Conservation (phyloP, 352 stramenopile genomes). For the Pythium apleroticum region DNA sequence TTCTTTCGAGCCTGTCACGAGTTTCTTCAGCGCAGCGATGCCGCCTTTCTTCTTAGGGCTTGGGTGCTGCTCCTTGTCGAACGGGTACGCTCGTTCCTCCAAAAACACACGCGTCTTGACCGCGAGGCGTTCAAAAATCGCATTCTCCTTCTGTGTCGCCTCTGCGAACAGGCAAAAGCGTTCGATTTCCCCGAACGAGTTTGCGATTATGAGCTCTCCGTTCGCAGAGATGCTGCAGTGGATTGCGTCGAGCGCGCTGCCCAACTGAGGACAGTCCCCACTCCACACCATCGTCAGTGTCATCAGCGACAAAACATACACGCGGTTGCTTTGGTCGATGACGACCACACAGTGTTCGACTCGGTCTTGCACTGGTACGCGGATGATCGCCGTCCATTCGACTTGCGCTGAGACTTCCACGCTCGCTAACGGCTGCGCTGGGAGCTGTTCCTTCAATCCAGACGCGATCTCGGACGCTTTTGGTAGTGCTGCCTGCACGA, state of each 20-base stretch:
- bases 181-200: slow-evolving; percentile 64
- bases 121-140: slow-evolving; percentile 52
- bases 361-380: slow-evolving; percentile 49
- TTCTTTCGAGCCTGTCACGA: slow-evolving; percentile 66
- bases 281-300: slow-evolving; percentile 57
- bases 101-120: slow-evolving; percentile 50
- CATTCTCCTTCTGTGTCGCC: slow-evolving; percentile 48
- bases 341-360: slow-evolving; percentile 67
- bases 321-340: slow-evolving; percentile 61
- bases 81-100: slow-evolving; percentile 36
- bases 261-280: slow-evolving; percentile 34
- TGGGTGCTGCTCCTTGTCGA: slow-evolving; percentile 28
- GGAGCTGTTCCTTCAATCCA: slow-evolving; percentile 42
- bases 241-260: slow-evolving; percentile 41
- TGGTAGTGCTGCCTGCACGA: slow-evolving; percentile 51
- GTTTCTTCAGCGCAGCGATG: slow-evolving; percentile 68
- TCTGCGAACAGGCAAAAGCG: slow-evolving; percentile 63
- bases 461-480: slow-evolving; percentile 60
- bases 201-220: slow-evolving; percentile 61
- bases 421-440: slow-evolving; percentile 46
- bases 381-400: slow-evolving; percentile 49
- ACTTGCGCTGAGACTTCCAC: slow-evolving; percentile 47
- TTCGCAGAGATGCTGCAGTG: slow-evolving; percentile 44
- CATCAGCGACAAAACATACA: slow-evolving; percentile 67
- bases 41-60: slow-evolving; percentile 60